Percentiles rank a stretch among this genome's conserved stretches.
These are phyloP conservation scores for Candida oleophila DNA, from an alignment of 805 yeast species.

Conservation along the genomic window DNA sequence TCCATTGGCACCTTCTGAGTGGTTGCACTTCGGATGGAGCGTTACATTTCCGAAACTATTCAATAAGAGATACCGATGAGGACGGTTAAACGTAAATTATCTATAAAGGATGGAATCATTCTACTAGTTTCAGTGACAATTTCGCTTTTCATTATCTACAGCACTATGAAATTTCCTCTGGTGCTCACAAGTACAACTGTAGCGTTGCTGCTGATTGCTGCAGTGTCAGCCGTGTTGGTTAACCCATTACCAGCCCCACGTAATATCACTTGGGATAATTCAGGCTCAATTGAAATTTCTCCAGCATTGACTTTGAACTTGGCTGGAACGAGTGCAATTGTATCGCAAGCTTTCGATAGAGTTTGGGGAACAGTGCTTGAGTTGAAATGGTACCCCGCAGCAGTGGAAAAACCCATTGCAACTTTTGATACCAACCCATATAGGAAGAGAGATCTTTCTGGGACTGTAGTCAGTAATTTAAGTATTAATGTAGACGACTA, in stretches of 20 bases:
- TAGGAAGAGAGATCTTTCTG: neutral
- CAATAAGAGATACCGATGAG: neutral
- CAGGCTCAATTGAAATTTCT: slow-evolving; percentile 7
- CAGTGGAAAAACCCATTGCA: slow-evolving; percentile 21
- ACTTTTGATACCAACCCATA: neutral
- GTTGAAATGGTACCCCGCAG: slow-evolving; percentile 35
- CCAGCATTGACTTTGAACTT: slow-evolving; percentile 3
- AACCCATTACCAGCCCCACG: slow-evolving; percentile 26
- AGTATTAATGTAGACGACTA: slow-evolving; percentile 16
- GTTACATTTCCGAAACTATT: neutral
- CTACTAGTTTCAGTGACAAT: neutral
- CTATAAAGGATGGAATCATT: neutral
- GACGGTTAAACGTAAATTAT: neutral
- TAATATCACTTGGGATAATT: slow-evolving; percentile 18
- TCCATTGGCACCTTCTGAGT: neutral
- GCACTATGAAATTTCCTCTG: neutral
- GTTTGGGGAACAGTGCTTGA: slow-evolving; percentile 15
- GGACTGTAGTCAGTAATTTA: neutral
- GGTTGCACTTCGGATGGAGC: neutral
- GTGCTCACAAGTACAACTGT: neutral
- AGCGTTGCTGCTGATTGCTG: neutral
- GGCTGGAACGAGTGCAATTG: slow-evolving; percentile 6
- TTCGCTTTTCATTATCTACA: neutral
- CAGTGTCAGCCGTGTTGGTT: slow-evolving; percentile 7
- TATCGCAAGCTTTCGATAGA: slow-evolving; percentile 24